Conservation (phyloP, 768 basidiomycete species). For the Suillus subaureus region DNA sequence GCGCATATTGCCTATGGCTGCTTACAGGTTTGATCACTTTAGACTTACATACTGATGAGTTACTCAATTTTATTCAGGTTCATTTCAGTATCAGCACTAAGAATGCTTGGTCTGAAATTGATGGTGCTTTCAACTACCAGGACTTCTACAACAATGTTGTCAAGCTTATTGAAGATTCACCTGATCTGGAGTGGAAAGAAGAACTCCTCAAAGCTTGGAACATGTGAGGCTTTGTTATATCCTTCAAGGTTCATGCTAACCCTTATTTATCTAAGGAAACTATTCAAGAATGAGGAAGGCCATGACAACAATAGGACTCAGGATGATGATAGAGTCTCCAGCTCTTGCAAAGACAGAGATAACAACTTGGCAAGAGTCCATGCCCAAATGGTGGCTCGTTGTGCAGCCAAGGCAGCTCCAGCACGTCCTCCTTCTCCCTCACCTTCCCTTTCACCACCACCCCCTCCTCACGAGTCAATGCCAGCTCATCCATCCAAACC, state of each 20-base stretch:
- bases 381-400: background rate
- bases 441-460: too few relatives aligned
- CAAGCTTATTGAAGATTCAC: background rate
- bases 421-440: too few relatives aligned
- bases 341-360: background rate
- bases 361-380: background rate
- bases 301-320: background rate
- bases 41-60: too few relatives aligned
- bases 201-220: slow-evolving; percentile 5
- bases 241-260: background rate
- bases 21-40: slow-evolving; percentile 11
- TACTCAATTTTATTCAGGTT: background rate
- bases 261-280: background rate
- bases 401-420: background rate
- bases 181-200: slow-evolving; percentile 5
- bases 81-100: slow-evolving; percentile 2
- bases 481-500: too few relatives aligned
- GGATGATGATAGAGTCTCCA: too few relatives aligned
- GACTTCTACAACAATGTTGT: slow-evolving; percentile 8
- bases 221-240: slow-evolving; percentile 2
- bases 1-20: background rate
- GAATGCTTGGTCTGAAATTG: slow-evolving; percentile 3
- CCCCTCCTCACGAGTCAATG: too few relatives aligned
- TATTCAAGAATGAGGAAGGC: slow-evolving; percentile 1
- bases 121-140: slow-evolving; percentile 6